Evolutionary conservation across 805 yeast species (phyloP), one percentile per base, ranked within the genome.

Genomic region (Tetrapisispora phaffii): DNA sequence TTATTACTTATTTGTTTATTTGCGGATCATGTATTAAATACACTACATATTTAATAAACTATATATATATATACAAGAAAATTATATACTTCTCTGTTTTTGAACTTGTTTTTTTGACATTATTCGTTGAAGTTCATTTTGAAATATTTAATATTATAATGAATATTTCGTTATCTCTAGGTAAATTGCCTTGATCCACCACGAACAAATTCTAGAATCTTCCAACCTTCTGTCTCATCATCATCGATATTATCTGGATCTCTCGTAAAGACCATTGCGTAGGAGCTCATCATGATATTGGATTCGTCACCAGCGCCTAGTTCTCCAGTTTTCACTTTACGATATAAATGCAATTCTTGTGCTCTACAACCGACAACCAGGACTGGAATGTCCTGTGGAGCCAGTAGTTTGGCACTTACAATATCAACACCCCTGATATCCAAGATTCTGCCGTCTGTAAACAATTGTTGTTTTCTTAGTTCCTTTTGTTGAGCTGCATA

Each of bases 341-440:
- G 82, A 73, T 80, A 93, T 50, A 87, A 70, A 60, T 85, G 90
- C 48, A 94, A 80, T 62, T 93, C 99, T 70, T 93, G 98, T 8
- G 96, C 97, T 65, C 98, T 80, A 62, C 97, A 88, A 41, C 95
- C 85, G 50, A 88, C 85, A 44, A 93, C 96, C 52, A 87, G 69
- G 17, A 90, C 97, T 13, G 99, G 99, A 31, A 79, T 74, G 62
- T 90, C 90, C 54, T 87, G 83, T 32, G 97, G 97, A 58, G 86
- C 90, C 48, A 93, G 74, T 56, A 82, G 70, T 70, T 86, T 88
- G 50, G 95, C 87, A 50, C 88, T 82, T 47, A 86, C 82, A 53
- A 93, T 80, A 54, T 90, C 97, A 36, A 89, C 94, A 43, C 95
- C 95, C 69, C 99, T 80, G 55, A 93, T 85, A 63, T 93, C 99